phyloP scores from a whole-genome alignment of 257 asterid species.

The Solanum paucissectum region DNA sequence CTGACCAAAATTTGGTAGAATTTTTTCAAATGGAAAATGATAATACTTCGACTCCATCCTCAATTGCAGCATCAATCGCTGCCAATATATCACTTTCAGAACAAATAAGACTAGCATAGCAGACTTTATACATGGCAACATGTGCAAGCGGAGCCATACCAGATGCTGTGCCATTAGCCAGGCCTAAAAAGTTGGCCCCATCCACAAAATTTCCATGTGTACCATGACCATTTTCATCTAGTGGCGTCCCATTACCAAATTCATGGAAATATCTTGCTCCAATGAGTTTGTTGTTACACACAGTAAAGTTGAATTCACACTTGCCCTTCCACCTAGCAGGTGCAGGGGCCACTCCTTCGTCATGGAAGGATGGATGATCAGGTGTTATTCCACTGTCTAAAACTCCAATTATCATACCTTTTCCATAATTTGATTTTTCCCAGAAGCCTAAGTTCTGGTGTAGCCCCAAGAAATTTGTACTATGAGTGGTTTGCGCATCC shows the following conservation, averaged over 20 bases:
- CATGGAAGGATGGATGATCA: conserved; percentile 9
- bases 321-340: conserved; percentile 23
- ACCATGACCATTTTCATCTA: conserved; percentile 19
- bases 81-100: conserved; percentile 12
- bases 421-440: conserved; percentile 12
- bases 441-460: conserved; percentile 2
- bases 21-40: conserved; percentile 15
- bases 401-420: conserved; percentile 21
- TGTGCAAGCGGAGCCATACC: conserved; percentile 30
- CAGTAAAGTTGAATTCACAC: background rate
- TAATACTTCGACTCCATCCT: conserved; percentile 26
- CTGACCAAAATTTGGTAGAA: conserved; percentile 3
- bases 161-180: conserved; percentile 20
- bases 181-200: conserved; percentile 3
- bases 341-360: conserved; percentile 3
- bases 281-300: conserved; percentile 20
- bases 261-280: conserved; percentile 13
- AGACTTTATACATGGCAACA: conserved; percentile 17
- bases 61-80: conserved; percentile 19
- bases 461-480: conserved; percentile 7
- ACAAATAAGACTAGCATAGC: background rate
- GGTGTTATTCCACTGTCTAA: conserved; percentile 22
- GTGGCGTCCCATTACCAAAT: background rate
- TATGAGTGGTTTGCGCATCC: conserved; percentile 8
- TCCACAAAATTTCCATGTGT: conserved; percentile 25